These are phyloP conservation scores for Solanum etuberosum DNA, from an alignment of 257 asterid species.

Conservation along the genomic window DNA sequence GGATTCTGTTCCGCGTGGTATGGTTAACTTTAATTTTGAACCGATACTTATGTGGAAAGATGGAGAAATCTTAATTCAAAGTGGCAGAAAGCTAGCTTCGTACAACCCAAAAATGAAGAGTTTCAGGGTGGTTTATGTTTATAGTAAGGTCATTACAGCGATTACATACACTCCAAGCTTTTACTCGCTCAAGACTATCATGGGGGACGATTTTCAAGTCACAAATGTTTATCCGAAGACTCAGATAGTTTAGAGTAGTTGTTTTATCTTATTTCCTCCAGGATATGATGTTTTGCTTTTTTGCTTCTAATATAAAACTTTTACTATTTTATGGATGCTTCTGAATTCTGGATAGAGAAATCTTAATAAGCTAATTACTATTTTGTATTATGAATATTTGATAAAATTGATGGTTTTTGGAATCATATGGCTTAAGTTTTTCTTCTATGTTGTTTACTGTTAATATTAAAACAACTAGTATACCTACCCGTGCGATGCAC, in stretches of 20 bases:
- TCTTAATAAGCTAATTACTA: no score
- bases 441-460: no score
- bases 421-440: no score
- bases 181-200: background rate
- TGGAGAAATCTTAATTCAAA: background rate
- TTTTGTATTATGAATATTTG: no score
- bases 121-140: background rate
- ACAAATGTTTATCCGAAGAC: background rate
- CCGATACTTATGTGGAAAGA: background rate
- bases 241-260: background rate
- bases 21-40: background rate
- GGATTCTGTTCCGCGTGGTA: background rate
- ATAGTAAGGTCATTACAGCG: background rate
- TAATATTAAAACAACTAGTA: no score
- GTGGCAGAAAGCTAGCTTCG: background rate
- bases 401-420: no score
- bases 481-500: no score
- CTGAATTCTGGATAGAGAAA: no score
- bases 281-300: background rate
- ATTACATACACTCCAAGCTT: background rate
- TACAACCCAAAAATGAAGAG: background rate
- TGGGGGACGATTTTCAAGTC: background rate
- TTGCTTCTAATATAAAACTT: no score
- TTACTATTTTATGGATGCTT: no score
- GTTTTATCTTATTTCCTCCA: background rate